Base-by-base conservation (phyloP, 1,284 basidiomycete species). In the Boletus semigastroideus region DNA sequence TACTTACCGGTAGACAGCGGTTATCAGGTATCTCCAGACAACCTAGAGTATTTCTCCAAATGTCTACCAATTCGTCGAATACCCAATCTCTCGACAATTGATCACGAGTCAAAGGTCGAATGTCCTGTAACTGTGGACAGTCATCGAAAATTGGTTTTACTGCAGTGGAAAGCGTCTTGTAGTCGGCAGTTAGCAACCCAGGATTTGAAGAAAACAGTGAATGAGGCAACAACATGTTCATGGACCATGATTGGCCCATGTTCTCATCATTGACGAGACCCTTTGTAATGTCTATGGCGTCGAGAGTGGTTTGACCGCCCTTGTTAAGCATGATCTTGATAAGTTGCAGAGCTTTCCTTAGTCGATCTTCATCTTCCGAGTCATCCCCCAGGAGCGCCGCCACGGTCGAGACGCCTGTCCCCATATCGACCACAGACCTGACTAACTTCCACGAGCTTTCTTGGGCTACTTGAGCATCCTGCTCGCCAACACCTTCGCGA, bases 161-260 rank as follows among this genome's bases (percentile, higher is more conserved):
- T 1, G 67, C 67, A 1, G 60, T 58, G 16, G 77, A 70, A 19
- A 87, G 65, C 7, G 65, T 64, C 45, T 72, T 74, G 65, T 78
- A 85, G 3, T 87, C 84, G 1, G 73, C 71, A 0, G 79, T 79
- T 14, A 90, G 69, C 36, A 90, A 59, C 1, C 84, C 84, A 6
- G 84, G 81, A 42, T 72, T 73, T 0, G 81, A 74, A 2, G 78
- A 79, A 64, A 87, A 84, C 14, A 87, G 61, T 0, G 73, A 72
- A n/a, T 61, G 65, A 0, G 84, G 78, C 2, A 90, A 64, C 5
- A 89, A 68, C 34, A 74, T 78, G 44, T 68, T 73, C 49, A 66
- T 62, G 17, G 78, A 72, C 79, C 82, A 85, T 13, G 53, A 50
- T 52, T 59, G 57, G 53, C 49, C 50, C 41, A 59, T 59, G 22